These are phyloP conservation scores for Hypocrella siamensis DNA, from an alignment of 2,329 filamentous ascomycete genomes.

Conservation along the genomic window DNA sequence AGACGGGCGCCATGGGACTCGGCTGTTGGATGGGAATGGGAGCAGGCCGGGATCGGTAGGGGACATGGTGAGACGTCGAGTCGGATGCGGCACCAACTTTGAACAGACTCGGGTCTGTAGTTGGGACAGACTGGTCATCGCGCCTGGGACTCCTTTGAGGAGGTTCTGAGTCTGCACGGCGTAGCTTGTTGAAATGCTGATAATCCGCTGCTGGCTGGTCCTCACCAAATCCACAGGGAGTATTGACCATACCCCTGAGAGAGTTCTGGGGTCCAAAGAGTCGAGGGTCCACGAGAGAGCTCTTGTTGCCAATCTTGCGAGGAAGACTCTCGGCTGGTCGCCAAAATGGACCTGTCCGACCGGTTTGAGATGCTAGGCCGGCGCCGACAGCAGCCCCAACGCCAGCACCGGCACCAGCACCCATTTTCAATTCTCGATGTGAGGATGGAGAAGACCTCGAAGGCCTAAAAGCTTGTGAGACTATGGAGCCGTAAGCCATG, in stretches of 20 bases:
- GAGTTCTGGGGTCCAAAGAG: slow-evolving; percentile 47
- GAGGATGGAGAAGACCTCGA: background rate
- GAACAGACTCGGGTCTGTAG: slow-evolving; percentile 46
- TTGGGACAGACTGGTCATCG: slow-evolving; percentile 50
- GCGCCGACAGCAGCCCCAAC: slow-evolving; percentile 17
- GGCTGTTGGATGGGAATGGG: slow-evolving; percentile 70
- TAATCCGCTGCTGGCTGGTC: slow-evolving; percentile 15
- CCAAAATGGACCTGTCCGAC: slow-evolving; percentile 1
- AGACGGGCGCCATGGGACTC: slow-evolving; percentile 60
- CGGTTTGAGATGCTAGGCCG: slow-evolving; percentile 2
- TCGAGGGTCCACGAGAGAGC: slow-evolving; percentile 38
- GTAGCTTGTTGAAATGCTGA: slow-evolving; percentile 7
- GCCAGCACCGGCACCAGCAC: slow-evolving; percentile 6
- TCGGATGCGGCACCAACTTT: slow-evolving; percentile 38
- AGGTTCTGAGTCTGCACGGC: slow-evolving; percentile 9
- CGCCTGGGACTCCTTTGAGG: slow-evolving; percentile 29
- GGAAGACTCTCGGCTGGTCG: slow-evolving; percentile 3
- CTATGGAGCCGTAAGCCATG: slow-evolving; percentile 18
- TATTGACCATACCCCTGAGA: slow-evolving; percentile 34
- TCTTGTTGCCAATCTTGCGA: slow-evolving; percentile 19
- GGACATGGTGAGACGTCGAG: slow-evolving; percentile 24
- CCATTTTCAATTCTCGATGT: too few species aligned
- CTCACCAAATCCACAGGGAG: slow-evolving; percentile 36
- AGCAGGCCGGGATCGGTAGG: slow-evolving; percentile 32
- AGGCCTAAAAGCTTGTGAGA: slow-evolving; percentile 11